phyloP scores from a whole-genome alignment of 2,329 filamentous ascomycete genomes.

The Shiraia sp. region DNA sequence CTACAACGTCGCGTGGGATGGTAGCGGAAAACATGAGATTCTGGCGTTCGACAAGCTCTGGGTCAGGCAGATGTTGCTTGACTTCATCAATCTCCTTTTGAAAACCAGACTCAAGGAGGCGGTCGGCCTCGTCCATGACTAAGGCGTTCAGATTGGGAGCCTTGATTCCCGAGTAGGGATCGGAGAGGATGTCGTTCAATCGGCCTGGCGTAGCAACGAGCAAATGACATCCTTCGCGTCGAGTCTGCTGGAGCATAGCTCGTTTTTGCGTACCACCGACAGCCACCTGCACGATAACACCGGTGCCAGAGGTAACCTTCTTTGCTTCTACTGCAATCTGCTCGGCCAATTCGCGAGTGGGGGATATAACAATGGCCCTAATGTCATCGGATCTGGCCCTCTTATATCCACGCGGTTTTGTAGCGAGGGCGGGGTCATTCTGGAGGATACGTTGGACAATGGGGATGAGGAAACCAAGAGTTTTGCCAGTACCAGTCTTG shows the following conservation, averaged over 20 bases:
- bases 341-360: constrained; percentile 66
- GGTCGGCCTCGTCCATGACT: constrained; percentile 69
- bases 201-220: constrained; percentile 90
- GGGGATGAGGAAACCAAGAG: constrained; percentile 87
- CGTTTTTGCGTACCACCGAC: constrained; percentile 88
- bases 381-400: constrained; percentile 57
- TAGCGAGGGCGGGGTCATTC: constrained; percentile 64
- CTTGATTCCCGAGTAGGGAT: constrained; percentile 63
- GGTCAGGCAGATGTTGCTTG: constrained; percentile 62
- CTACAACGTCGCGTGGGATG: constrained; percentile 80
- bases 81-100: constrained; percentile 54
- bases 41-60: constrained; percentile 70
- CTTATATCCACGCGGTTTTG: constrained; percentile 44
- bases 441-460: constrained; percentile 77
- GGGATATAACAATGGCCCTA: constrained; percentile 64
- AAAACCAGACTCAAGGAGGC: constrained; percentile 65
- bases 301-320: constrained; percentile 67
- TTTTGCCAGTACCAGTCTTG: constrained; percentile 97
- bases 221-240: constrained; percentile 79
- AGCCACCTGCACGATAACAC: constrained; percentile 73
- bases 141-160: constrained; percentile 64
- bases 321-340: constrained; percentile 72
- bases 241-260: constrained; percentile 68
- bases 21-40: constrained; percentile 96
- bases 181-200: constrained; percentile 77